phyloP scores from a whole-genome alignment of 2,329 filamentous ascomycete genomes.

The Cercospora berteroae region DNA sequence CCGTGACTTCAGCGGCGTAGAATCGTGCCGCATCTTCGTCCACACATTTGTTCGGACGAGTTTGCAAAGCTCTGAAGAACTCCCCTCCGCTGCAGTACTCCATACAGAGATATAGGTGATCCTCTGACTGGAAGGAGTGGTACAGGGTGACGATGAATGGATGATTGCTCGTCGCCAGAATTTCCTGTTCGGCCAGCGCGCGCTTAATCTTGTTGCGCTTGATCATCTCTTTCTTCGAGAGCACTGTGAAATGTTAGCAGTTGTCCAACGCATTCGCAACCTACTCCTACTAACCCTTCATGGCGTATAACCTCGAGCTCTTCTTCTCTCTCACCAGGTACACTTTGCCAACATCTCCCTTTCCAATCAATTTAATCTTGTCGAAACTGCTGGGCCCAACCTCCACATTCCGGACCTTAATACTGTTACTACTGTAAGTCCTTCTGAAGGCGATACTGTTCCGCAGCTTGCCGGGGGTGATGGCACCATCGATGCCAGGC shows the following conservation, averaged over 20 bases:
- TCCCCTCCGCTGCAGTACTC: conserved; percentile 99
- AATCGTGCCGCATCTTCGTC: conserved; percentile 95
- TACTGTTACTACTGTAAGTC: conserved; percentile 98
- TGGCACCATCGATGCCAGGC: conserved; percentile 56
- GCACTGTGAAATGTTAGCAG: conserved; percentile 55
- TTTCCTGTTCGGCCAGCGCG: conserved; percentile 94
- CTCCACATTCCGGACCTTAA: conserved; percentile 96
- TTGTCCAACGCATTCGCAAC: neutral
- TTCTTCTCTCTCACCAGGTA: conserved; percentile 98
- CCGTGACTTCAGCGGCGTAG: conserved; percentile 95
- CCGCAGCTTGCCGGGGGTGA: conserved; percentile 64
- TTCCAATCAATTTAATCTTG: conserved; percentile 99
- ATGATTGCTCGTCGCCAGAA: conserved; percentile 96
- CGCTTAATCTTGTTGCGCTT: conserved; percentile 99
- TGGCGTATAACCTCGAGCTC: conserved; percentile 89
- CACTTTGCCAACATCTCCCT: conserved; percentile 97
- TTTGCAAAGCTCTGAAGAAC: conserved; percentile 96
- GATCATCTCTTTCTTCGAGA: conserved; percentile 99
- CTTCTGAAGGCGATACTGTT: conserved; percentile 75
- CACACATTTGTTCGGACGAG: conserved; percentile 93
- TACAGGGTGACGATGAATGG: conserved; percentile 98
- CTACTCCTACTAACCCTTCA: conserved; percentile 74
- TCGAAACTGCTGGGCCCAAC: conserved; percentile 94
- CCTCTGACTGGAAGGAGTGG: conserved; percentile 98
- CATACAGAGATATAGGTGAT: conserved; percentile 99